Evolutionary conservation across 495 filamentous ascomycete species (phyloP).

Genomic region (Xylaria acuta): DNA sequence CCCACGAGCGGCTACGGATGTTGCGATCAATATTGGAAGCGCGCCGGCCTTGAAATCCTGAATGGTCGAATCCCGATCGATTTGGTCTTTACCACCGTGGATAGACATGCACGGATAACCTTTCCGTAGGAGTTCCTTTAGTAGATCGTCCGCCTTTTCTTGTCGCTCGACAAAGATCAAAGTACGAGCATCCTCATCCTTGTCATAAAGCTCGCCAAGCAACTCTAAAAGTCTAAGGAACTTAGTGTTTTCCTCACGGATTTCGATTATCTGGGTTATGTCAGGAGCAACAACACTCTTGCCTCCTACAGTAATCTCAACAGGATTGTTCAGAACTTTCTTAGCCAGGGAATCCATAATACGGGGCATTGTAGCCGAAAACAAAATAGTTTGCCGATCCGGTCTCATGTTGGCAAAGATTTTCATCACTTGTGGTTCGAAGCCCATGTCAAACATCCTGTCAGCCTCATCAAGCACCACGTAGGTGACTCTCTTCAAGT

Average conservation of each 20-base stretch:
- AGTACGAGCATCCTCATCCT: constrained; percentile 86
- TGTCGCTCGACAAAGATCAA: constrained; percentile 96
- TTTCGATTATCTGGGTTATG: constrained; percentile 92
- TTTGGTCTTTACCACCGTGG: constrained; percentile 94
- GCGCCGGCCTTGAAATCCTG: constrained; percentile 93
- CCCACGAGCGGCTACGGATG: constrained; percentile 93
- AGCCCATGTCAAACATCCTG: constrained; percentile 99
- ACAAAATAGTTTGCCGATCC: constrained; percentile 90
- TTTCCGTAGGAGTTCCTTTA: constrained; percentile 82
- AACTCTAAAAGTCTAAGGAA: constrained; percentile 84
- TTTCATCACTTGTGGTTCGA: constrained; percentile 98
- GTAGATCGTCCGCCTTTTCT: constrained; percentile 86
- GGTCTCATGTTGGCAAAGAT: constrained; percentile 90
- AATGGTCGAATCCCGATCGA: constrained; percentile 93
- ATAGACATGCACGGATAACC: constrained; percentile 96
- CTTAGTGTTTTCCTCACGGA: constrained; percentile 82
- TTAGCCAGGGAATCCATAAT: constrained; percentile 91
- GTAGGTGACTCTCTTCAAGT: constrained; percentile 86
- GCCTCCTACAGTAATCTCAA: constrained; percentile 93
- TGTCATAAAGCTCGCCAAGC: constrained; percentile 83
- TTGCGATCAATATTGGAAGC: constrained; percentile 89
- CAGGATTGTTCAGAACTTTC: constrained; percentile 82
- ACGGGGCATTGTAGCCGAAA: constrained; percentile 95
- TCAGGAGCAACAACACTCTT: constrained; percentile 91
- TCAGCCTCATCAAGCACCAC: constrained; percentile 97